Base-by-base conservation (phyloP, 176 grass and related monocot genomes). In the Aechmea fasciata region DNA sequence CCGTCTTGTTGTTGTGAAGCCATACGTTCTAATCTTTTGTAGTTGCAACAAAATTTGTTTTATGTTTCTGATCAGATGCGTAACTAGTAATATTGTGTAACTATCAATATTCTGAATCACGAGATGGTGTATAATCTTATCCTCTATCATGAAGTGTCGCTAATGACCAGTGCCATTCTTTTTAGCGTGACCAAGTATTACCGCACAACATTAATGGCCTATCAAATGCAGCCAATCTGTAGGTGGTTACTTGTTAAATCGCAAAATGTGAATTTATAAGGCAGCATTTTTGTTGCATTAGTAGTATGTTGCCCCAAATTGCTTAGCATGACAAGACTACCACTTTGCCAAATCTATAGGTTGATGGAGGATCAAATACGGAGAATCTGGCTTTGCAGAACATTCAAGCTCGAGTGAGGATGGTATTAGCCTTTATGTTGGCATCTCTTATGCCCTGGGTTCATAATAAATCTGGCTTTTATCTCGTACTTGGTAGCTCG, bases 371-470 rank as follows among this genome's bases (percentile, higher is more conserved):
- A 23, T 87, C 94, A 65, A 82, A 81, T 71, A 73, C 69, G 19
- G 94, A 97, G 75, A 97, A 97, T 76, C 79, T 97, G n/a, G 94
- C 86, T 51, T 79, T 97, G 68, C 94, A 97, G 81, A 97, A 97
- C 69, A 97, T 97, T 81, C 94, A 97, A 97, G 94, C 94, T 15
- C 89, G 89, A 85, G 85, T 97, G 50, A 91, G 89, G 75, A 97
- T 97, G 94, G 89, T 97, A 70, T 68, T 97, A 24, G 89, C 94
- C 69, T 97, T 92, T 83, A 97, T 97, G 94, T 73, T 90, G 79
- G 89, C 94, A 49, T 91, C 90, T 81, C 85, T 97, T 65, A 84
- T 97, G 88, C 93, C 93, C 78, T 97, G 94, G 94, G 80, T 90
- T 57, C 84, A 97, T 65, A 91, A 78, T 49, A 97, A 97, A 68